These are phyloP conservation scores for Vitis rupestris DNA, from an alignment of 164 flowering plant genomes.

Conservation along the genomic window DNA sequence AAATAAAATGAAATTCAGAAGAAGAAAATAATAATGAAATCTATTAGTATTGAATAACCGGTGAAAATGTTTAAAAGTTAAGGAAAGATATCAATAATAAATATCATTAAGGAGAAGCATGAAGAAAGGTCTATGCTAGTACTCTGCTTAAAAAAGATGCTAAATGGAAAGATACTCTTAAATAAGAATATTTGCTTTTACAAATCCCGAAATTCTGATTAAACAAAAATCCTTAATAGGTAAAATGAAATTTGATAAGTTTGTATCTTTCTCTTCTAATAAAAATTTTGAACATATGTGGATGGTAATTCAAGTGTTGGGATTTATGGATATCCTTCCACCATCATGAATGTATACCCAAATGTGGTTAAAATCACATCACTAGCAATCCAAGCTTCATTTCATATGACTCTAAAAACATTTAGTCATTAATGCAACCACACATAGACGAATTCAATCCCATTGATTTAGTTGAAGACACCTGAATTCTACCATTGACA, in stretches of 20 bases:
- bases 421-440: neutral
- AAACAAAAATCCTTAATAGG: neutral
- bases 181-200: neutral
- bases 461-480: constrained; percentile 14
- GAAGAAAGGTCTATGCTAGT: no score
- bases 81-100: no score
- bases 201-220: neutral
- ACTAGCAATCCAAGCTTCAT: no score
- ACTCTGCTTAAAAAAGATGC: neutral
- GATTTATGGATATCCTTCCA: no score
- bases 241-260: neutral
- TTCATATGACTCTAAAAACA: neutral
- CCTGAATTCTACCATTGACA: constrained; percentile 64
- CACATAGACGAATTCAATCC: neutral
- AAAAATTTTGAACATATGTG: neutral
- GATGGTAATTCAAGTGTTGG: no score
- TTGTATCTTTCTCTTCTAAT: neutral
- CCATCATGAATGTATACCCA: no score
- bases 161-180: neutral
- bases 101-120: no score
- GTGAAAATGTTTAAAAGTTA: no score
- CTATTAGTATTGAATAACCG: neutral
- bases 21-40: neutral
- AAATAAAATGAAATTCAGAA: neutral
- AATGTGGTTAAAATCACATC: neutral